Conservation (phyloP, 1,284 basidiomycete species). For the Hypsizygus ulmarius region DNA sequence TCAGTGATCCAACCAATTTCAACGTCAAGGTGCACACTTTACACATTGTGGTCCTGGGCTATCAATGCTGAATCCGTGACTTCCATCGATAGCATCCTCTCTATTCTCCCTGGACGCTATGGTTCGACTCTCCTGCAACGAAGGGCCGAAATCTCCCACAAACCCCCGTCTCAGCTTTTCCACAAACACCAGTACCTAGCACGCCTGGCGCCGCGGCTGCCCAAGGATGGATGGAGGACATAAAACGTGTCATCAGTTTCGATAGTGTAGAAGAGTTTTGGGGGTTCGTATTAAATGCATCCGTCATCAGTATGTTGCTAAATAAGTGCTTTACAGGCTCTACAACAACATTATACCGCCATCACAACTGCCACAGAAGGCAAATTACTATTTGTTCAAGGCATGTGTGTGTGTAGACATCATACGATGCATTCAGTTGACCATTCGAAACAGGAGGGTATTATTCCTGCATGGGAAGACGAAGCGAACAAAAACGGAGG, state of each 20-base stretch:
- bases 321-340: conserved; percentile 49
- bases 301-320: background rate
- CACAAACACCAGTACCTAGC: conserved; percentile 66
- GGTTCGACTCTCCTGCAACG: conserved; percentile 92
- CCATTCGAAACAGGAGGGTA: conserved; percentile 64
- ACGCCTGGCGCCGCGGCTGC: conserved; percentile 69
- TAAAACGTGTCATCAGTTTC: conserved; percentile 91
- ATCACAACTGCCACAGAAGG: conserved; percentile 90
- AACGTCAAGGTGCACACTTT: conserved; percentile 76
- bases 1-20: conserved; percentile 85
- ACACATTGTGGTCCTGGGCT: background rate
- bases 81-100: conserved; percentile 71
- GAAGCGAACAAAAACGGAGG: conserved; percentile 94
- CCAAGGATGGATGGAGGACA: conserved; percentile 96
- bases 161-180: conserved; percentile 77
- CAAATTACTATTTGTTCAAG: conserved; percentile 99
- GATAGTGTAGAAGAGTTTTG: conserved; percentile 97
- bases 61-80: conserved; percentile 13
- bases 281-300: conserved; percentile 62
- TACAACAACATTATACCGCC: conserved; percentile 99
- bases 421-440: conserved; percentile 14
- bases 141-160: conserved; percentile 87
- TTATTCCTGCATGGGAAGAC: conserved; percentile 97
- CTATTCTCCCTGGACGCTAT: conserved; percentile 93
- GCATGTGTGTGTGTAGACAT: conserved; percentile 25